phyloP scores from a whole-genome alignment of 257 asterid genomes.

The Nicotiana undulata region DNA sequence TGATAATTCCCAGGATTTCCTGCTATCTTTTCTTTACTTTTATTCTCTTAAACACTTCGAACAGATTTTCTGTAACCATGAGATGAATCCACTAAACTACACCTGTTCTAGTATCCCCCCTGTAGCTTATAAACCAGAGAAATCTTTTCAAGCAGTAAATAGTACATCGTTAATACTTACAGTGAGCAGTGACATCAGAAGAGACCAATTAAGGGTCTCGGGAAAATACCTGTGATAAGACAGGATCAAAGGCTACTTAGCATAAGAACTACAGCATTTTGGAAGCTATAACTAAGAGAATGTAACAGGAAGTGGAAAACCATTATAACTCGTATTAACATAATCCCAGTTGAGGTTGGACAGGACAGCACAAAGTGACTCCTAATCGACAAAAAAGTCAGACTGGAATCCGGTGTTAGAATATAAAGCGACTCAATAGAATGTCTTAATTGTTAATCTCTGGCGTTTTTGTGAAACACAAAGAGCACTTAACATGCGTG shows the following conservation, averaged over 20 bases:
- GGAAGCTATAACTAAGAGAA: not conserved
- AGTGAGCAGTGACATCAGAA: constrained; percentile 78
- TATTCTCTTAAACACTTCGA: not conserved
- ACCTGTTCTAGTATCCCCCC: not conserved
- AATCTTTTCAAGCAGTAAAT: constrained; percentile 7
- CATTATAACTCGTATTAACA: not conserved
- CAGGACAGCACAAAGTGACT: constrained; percentile 1
- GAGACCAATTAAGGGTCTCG: constrained; percentile 78
- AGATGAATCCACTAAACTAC: constrained; percentile 1
- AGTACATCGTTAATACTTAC: constrained; percentile 32
- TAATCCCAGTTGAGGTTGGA: constrained; percentile 18
- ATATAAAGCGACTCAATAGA: not conserved
- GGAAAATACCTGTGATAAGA: constrained; percentile 46
- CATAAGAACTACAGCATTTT: not conserved
- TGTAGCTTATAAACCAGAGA: not conserved
- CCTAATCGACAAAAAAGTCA: not conserved
- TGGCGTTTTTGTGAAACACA: not conserved
- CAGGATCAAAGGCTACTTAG: constrained; percentile 8
- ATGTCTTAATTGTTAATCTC: not conserved
- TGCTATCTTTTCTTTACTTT: not conserved
- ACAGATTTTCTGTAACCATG: not conserved
- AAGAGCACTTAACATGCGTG: not conserved
- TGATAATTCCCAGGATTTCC: not conserved
- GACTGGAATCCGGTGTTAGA: not conserved
- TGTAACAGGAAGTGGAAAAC: not conserved